Base-by-base conservation (phyloP, 208 protist genomes). In the Trypanosoma vivax region DNA sequence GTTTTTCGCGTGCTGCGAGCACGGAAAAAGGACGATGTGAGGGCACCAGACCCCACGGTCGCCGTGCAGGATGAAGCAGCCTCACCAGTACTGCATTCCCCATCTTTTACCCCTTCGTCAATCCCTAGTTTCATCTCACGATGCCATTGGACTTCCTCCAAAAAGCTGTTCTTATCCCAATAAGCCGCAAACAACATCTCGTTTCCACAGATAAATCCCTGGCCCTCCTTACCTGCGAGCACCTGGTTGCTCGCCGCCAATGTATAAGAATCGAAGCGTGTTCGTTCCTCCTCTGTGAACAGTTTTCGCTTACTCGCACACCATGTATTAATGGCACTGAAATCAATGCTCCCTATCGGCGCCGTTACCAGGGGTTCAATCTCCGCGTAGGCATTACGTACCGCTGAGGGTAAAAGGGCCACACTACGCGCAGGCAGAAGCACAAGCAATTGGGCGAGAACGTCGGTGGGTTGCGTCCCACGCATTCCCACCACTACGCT, bases 361-460 rank as follows among this genome's bases (percentile, higher is more conserved):
- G 73, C 79, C 54, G 81, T 54, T 42, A 92, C 81, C 2, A 65
- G 33, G 14, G 27, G 50, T 55, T 75, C 81, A 18, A 92, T 54
- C 47, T 92, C 85, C 16, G 43, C 40, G 60, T 89, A 92, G 43
- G 60, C 59, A 18, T 76, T 60, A 5, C 68, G 70, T 27, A 92
- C 57, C 4, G 76, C 72, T 1, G 67, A 65, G 9, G 85, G 85
- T 52, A 92, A 66, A 2, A 92, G 58, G 6, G 69, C 50, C 2
- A 61, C 50, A 54, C 81, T 88, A 16, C 70, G 65, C 16, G 67
- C 50, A 3, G 85, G 85, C 10, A 88, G 75, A 11, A 92, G 62
- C 3, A 89, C 75, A 5, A 92, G 69, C 23, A 92, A 75, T 60
- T 92, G 85, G 52, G 81, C 76, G 40, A 92, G 66, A 25, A 80